Base-by-base conservation (phyloP, 805 yeast genomes). In the Wickerhamiella galacta region DNA sequence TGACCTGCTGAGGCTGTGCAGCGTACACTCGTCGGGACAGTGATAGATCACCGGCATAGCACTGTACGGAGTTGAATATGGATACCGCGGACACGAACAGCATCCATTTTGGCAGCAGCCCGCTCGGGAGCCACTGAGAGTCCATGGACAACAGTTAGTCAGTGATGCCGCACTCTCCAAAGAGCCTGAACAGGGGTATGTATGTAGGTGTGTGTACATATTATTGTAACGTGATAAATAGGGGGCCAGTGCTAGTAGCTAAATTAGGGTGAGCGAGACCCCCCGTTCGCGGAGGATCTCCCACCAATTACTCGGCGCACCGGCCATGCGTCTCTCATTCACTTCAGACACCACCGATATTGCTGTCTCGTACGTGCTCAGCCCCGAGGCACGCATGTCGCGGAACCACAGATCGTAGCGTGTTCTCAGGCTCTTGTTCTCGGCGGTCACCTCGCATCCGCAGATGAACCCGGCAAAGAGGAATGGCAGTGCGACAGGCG, bases 381-480 rank as follows among this genome's bases (percentile, higher is more conserved):
- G 61, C 10, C 79, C 78, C 10, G 64, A 62, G 28, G 54, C 55
- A 4, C 72, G 65, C 36, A 64, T 46, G n/a, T 48, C 47, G 3
- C 60, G 40, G 35, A 53, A 37, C 92, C 93, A 81, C 37, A 63
- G 60, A 46, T 70, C 73, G 54, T 70, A 80, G 26, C 81, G 74
- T 38, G 63, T 55, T 41, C 78, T 87, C 23, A 74, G 53, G 22
- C 60, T 61, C 1, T 53, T 44, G 4, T 74, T 36, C 6, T 36
- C 68, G 38, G 68, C 65, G 8, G 83, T 75, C n/a, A 36, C 33
- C 39, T 78, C 82, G 46, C 90, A 75, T 0, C 92, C 93, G 1
- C 87, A 83, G 28, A 82, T 75, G 43, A 82, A 82, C 0, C 90
- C 92, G 47, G 78, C 87, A 90, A 93, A 82, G 44, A 80, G 72